Evolutionary conservation across 2,329 filamentous ascomycete species (phyloP).

Genomic region (Trichoderma sp.): DNA sequence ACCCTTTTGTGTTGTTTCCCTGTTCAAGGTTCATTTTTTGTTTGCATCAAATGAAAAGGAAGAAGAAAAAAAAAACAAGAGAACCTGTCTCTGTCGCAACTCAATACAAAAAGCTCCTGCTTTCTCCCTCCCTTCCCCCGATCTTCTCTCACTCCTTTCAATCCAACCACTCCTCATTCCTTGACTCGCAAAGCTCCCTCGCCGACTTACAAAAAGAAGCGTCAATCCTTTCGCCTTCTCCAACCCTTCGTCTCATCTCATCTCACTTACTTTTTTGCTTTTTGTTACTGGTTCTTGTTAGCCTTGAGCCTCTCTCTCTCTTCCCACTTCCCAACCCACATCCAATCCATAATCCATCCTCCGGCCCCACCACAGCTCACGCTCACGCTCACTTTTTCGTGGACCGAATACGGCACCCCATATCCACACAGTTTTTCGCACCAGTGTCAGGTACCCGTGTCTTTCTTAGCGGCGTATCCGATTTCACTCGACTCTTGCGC

Average conservation of each 20-base stretch:
- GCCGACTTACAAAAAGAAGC: background rate
- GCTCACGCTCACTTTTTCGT: conserved; percentile 2
- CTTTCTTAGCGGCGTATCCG: conserved; percentile 19
- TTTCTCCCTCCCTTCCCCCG: background rate
- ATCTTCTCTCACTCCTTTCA: background rate
- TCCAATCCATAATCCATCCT: background rate
- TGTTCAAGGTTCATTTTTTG: conserved; percentile 18
- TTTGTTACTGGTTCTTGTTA: background rate
- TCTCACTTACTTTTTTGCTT: background rate
- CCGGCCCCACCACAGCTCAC: conserved; percentile 4
- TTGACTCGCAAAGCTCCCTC: background rate
- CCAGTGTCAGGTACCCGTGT: conserved; percentile 30
- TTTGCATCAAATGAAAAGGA: conserved; percentile 1
- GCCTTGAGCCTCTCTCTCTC: background rate
- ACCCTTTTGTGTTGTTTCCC: conserved; percentile 21
- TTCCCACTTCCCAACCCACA: background rate
- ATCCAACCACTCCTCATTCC: conserved; percentile 1
- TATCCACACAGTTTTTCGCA: conserved; percentile 17
- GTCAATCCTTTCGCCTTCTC: background rate
- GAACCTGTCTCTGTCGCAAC: background rate
- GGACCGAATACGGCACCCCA: conserved; percentile 24
- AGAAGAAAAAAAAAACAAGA: background rate
- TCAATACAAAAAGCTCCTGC: conserved; percentile 6
- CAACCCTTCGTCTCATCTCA: background rate
- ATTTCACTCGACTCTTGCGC: conserved; percentile 3